Percentiles rank a stretch among this genome's conserved stretches.
Evolutionary conservation across 805 yeast genomes (phyloP).

Genomic region (Starmerella apicola): DNA sequence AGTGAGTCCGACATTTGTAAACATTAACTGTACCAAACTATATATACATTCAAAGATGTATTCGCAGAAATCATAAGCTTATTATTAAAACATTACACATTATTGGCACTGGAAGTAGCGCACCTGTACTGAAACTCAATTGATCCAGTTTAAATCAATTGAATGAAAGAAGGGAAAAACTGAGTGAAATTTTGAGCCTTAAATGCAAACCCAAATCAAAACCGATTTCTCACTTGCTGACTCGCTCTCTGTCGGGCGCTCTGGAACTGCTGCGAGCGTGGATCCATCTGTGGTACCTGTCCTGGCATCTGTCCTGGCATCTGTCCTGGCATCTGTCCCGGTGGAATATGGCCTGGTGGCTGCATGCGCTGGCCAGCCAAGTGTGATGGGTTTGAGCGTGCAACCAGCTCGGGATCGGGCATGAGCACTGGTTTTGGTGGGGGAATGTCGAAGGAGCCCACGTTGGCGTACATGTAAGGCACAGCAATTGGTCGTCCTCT

Average conservation of each 20-base stretch:
- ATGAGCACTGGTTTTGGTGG: slow-evolving; percentile 19
- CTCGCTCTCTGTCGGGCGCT: slow-evolving; percentile 11
- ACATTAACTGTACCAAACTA: too few relatives aligned
- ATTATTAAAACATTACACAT: too few relatives aligned
- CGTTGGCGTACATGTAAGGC: slow-evolving; percentile 17
- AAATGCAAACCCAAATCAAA: neutral
- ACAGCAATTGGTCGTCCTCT: slow-evolving; percentile 14
- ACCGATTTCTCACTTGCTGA: neutral
- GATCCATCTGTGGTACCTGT: slow-evolving; percentile 1
- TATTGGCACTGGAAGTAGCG: too few relatives aligned
- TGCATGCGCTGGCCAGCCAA: slow-evolving; percentile 6
- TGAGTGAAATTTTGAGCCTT: neutral
- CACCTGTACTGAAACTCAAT: too few relatives aligned
- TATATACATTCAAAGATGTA: too few relatives aligned
- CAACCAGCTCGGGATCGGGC: slow-evolving; percentile 22
- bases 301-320: slow-evolving; percentile 1
- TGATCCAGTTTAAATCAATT: too few relatives aligned
- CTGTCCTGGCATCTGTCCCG: slow-evolving; percentile 1
- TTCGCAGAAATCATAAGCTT: too few relatives aligned
- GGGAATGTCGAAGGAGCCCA: slow-evolving; percentile 21
- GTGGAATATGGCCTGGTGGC: slow-evolving; percentile 2
- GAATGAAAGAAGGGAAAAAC: too few relatives aligned
- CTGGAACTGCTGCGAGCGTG: slow-evolving; percentile 4
- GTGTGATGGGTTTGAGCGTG: slow-evolving; percentile 5
- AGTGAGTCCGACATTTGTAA: too few relatives aligned